phyloP scores from a whole-genome alignment of 2,329 filamentous ascomycete genomes.

The Raffaelea deltoideospora region DNA sequence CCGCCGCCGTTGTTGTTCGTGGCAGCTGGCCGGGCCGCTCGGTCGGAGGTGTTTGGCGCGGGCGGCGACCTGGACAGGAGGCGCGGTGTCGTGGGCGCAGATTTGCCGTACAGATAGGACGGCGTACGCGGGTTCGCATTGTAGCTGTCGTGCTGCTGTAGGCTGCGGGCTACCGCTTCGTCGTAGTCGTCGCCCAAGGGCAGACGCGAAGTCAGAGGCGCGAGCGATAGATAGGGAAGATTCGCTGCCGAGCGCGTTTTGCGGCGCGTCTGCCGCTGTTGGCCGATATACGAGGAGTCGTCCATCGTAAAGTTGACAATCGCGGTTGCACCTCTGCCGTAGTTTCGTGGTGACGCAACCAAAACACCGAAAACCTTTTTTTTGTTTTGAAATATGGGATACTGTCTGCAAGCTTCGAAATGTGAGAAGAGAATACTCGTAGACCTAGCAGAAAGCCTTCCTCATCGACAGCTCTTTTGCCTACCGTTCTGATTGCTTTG shows the following conservation, averaged over 20 bases:
- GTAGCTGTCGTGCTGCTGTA: slow-evolving; percentile 1
- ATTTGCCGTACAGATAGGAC: slow-evolving; percentile 47
- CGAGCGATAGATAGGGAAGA: slow-evolving; percentile 45
- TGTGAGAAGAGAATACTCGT: no score
- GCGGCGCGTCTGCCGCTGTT: slow-evolving; percentile 40
- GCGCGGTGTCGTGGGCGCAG: slow-evolving; percentile 48
- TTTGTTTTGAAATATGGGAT: no score
- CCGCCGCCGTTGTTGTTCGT: background rate
- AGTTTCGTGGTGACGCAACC: no score
- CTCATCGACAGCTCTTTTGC: no score
- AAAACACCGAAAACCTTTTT: no score
- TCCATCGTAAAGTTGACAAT: no score
- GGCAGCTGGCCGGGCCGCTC: background rate
- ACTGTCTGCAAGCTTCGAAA: no score
- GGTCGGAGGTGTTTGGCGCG: background rate
- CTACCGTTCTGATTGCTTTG: no score
- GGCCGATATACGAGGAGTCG: slow-evolving; percentile 43
- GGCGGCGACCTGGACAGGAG: slow-evolving; percentile 44
- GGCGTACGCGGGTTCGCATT: slow-evolving; percentile 18
- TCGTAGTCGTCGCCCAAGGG: slow-evolving; percentile 37
- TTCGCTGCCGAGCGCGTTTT: slow-evolving; percentile 44
- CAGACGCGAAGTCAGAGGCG: slow-evolving; percentile 47
- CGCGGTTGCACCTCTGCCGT: no score
- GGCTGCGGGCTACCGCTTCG: slow-evolving; percentile 11
- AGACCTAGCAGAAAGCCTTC: no score